Evolutionary conservation across 140 eudicot species (phyloP), one percentile per base, ranked within the genome.

Genomic region (Stevia rebaudiana): DNA sequence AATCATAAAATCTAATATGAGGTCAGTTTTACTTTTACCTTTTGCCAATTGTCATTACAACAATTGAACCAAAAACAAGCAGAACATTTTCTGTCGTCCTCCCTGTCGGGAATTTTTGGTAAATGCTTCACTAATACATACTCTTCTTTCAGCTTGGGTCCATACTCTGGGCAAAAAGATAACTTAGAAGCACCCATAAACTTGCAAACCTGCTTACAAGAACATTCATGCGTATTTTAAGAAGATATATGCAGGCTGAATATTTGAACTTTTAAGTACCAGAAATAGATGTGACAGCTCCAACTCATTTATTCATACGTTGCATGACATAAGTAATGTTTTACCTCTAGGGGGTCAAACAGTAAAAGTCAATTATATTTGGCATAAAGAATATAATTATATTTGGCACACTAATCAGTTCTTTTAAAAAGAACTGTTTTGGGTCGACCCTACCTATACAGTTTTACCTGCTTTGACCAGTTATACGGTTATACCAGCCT

Each of bases 1-100:
- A 11, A 42, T 30, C 30, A 73, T 63, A 16, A 19, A 18, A 21
- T 46, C 3, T 64, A 21, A 44, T 65, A 76, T 36, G 28, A 69
- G 53, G 24, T 2, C 55, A 50, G 46, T 43, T 21, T 31, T 64
- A 91, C 98, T 43, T 21, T 31, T 64, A 91, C 98, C 98, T 92
- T 92, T 76, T 92, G 98, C 98, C 98, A 92, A 70, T 85, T 88
- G 83, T 92, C 95, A 76, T 90, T 83, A 71, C 98, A 92, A 59
- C 98, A 91, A 83, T 81, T 77, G 47, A 83, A 79, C 87, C 94
- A 83, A 51, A 52, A 75, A 74, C 98, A 92, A 33, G 80, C 44
- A 24, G 89, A 88, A 57, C 98, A 87, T 68, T 63, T 81, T 51
- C 76, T 78, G 51, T 71, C 76, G 25, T 85, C 82, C 3, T 81